Evolutionary conservation across 306 rosid species (phyloP), one percentile per base, ranked within the genome.

Genomic region (Corylus avellana): DNA sequence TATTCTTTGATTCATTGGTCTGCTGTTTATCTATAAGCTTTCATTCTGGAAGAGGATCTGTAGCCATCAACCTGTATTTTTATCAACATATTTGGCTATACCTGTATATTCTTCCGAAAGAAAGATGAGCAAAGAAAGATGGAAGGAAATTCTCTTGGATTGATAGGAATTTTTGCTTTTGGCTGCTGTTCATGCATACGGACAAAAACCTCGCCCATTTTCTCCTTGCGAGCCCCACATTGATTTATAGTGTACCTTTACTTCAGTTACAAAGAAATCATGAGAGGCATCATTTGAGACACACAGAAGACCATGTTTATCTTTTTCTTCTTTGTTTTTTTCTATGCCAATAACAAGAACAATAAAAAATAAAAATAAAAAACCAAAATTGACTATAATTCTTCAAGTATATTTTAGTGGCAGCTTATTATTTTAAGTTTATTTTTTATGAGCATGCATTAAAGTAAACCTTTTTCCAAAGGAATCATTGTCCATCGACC

Each of bases 101-200:
- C 2, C 35, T 62, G 69, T 29, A 14, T 12, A 14, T 12, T 62
- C 14, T 62, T 29, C 16, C 18, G 0, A 62, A 32, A 25, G 69
- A 29, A 62, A 62, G 12, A 62, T 14, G 42, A 29, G 69, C 12
- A 27, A 62, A 62, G 44, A 62, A 62, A 62, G 44, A 62, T 29
- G 44, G 18, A 12, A 27, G 44, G 68, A 62, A 62, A 25, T 62
- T 4, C 42, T 27, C 39, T 27, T 5, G 68, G 68, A 61, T 61
- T 27, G 10, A 61, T 27, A 61, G 81, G 78, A 79, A 77, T 70
- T 84, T 78, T 86, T 74, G 75, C 80, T 68, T 79, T 82, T 76
- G 64, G 91, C 87, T 77, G 74, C 64, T 55, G 74, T 81, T 42
- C 74, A 80, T 86, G 87, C 74, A 90, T 85, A 74, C 87, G 29